phyloP scores from a whole-genome alignment of 2,329 filamentous ascomycete genomes.

The Aquanectria penicillioides region DNA sequence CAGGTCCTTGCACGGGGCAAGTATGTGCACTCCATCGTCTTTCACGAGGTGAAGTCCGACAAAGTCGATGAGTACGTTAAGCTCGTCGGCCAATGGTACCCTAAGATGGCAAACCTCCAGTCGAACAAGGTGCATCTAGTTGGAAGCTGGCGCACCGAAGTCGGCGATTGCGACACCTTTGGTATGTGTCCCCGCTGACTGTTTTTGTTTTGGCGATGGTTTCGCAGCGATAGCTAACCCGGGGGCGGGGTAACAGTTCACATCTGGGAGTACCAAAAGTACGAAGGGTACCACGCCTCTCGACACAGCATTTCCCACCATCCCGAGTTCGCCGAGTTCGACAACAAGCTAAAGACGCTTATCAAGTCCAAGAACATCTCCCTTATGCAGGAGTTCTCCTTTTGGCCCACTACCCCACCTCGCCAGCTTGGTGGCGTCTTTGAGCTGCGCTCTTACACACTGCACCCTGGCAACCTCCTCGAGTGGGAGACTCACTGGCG shows the following conservation, averaged over 20 bases:
- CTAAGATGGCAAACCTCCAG: slow-evolving; percentile 82
- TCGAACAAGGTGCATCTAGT: slow-evolving; percentile 97
- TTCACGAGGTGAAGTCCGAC: slow-evolving; percentile 94
- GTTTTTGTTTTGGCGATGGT: not conserved
- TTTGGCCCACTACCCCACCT: slow-evolving; percentile 96
- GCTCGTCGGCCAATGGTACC: slow-evolving; percentile 91
- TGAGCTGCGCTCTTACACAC: slow-evolving; percentile 94
- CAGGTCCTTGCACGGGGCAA: slow-evolving; percentile 95
- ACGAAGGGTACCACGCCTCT: slow-evolving; percentile 94
- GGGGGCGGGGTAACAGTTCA: slow-evolving; percentile 71
- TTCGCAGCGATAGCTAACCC: slow-evolving; percentile 21
- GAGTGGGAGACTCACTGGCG: slow-evolving; percentile 99
- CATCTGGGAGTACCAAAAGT: slow-evolving; percentile 99
- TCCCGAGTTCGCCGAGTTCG: slow-evolving; percentile 85
- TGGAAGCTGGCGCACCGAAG: slow-evolving; percentile 97
- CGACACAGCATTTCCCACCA: slow-evolving; percentile 85
- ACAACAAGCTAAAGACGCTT: slow-evolving; percentile 83
- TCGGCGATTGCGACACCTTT: slow-evolving; percentile 97
- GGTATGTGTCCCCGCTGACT: slow-evolving; percentile 64
- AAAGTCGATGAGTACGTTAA: slow-evolving; percentile 95
- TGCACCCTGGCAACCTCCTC: slow-evolving; percentile 93
- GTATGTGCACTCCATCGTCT: slow-evolving; percentile 97
- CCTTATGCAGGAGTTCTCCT: slow-evolving; percentile 99
- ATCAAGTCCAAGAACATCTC: slow-evolving; percentile 88
- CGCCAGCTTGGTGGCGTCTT: slow-evolving; percentile 92